A percentile compares a stretch with the other conserved stretches of the same genome.
phyloP scores from a whole-genome alignment of 1,139 yeast species.

The Hanseniaspora uvarum region DNA sequence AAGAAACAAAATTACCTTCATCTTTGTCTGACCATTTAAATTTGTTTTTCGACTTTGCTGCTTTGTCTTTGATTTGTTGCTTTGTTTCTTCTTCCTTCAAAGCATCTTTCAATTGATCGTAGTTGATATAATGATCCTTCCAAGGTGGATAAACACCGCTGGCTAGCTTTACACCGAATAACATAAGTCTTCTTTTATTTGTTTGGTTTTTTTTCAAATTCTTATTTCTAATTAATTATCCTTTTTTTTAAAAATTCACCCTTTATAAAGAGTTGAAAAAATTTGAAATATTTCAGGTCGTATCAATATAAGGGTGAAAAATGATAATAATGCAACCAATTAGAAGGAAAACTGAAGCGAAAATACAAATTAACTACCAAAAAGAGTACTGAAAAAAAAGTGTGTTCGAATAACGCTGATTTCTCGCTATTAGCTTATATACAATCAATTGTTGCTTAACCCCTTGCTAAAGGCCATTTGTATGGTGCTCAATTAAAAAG shows the following conservation, averaged over 20 bases:
- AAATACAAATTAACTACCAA: too few relatives aligned
- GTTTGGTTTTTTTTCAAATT: not conserved
- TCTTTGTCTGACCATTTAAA: conserved; percentile 63
- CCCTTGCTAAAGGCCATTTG: too few relatives aligned
- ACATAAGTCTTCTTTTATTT: conserved; percentile 38
- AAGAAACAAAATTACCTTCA: conserved; percentile 69
- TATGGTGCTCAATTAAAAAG: too few relatives aligned
- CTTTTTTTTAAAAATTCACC: not conserved
- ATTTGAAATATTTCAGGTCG: too few relatives aligned
- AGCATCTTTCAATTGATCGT: conserved; percentile 66
- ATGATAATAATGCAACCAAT: too few relatives aligned
- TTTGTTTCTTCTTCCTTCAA: conserved; percentile 67
- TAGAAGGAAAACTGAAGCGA: too few relatives aligned
- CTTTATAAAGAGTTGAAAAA: not conserved
- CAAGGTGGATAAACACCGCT: conserved; percentile 81
- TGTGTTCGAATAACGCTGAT: too few relatives aligned
- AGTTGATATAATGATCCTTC: conserved; percentile 72
- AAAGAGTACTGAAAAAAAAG: too few relatives aligned
- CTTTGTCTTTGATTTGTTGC: conserved; percentile 31
- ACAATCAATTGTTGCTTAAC: too few relatives aligned
- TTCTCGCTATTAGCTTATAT: too few relatives aligned
- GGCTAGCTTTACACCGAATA: conserved; percentile 74
- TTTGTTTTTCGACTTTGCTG: conserved; percentile 25
- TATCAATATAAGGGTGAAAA: too few relatives aligned
- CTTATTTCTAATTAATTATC: not conserved